These are phyloP conservation scores for Achaetomium macrosporum DNA, from an alignment of 2,329 filamentous ascomycete species.

Conservation along the genomic window DNA sequence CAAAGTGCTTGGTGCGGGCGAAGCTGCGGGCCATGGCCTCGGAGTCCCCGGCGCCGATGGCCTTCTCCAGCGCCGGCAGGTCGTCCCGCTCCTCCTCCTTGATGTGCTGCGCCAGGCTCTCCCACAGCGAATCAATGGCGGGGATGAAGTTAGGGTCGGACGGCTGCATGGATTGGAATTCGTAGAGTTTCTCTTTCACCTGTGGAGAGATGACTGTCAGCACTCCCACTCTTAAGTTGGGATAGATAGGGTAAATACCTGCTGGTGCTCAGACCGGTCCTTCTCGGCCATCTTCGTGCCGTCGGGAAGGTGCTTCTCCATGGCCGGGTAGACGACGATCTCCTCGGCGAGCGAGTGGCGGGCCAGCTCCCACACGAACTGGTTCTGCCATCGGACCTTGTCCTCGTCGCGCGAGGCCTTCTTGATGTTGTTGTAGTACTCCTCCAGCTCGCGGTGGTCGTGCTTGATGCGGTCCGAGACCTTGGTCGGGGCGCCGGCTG, in stretches of 20 bases:
- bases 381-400: constrained; percentile 38
- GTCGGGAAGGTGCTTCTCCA: constrained; percentile 42
- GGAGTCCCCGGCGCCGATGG: constrained; percentile 33
- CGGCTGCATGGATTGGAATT: constrained; percentile 42
- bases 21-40: constrained; percentile 39
- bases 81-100: constrained; percentile 46
- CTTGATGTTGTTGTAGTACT: constrained; percentile 38
- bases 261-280: constrained; percentile 43
- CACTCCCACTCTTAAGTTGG: too few species aligned
- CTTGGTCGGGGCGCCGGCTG: neutral
- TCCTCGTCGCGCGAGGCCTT: constrained; percentile 32
- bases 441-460: constrained; percentile 31
- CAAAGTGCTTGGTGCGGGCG: constrained; percentile 45
- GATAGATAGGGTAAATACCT: constrained; percentile 20
- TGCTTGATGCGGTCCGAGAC: constrained; percentile 33
- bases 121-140: constrained; percentile 29
- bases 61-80: constrained; percentile 42
- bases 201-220: too few species aligned
- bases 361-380: constrained; percentile 44
- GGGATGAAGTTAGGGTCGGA: constrained; percentile 37
- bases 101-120: constrained; percentile 40
- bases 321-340: constrained; percentile 47
- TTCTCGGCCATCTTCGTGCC: constrained; percentile 41
- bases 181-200: constrained; percentile 47
- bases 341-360: constrained; percentile 45